Base-by-base conservation (phyloP, 2,329 filamentous ascomycete species). In the Helotiales sp. region DNA sequence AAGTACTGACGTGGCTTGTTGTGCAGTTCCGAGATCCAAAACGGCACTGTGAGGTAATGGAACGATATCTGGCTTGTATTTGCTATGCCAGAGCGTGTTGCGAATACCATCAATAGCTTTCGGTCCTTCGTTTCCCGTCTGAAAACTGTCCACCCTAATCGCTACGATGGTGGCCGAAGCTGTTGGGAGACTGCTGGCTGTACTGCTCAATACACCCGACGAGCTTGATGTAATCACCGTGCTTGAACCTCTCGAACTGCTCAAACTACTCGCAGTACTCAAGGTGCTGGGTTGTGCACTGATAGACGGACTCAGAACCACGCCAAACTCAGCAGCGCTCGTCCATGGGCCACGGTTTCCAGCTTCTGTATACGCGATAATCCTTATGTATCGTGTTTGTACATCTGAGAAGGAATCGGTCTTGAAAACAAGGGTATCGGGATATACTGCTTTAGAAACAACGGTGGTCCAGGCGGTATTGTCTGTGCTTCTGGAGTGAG, bases 271-370 rank as follows among this genome's bases (percentile, higher is more conserved):
- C 4, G 37, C n/a, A 20, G 40, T 45, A 20, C 17, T 45, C 17
- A n/a, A 45, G n/a, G 17, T 45, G 8, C 40, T 45, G 6, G 40
- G 20, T 7, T 2, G 17, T 7, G 13, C 40, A 45, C 17, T 45
- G n/a, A 45, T 8, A 5, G 40, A 45, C 17, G 40, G 40, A n/a
- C 17, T 45, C 4, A 20, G n/a, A 1, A 45, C 40, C 1, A 45
- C 55, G 26, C 20, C 24, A n/a, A 59, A 59, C 3, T 40, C 40
- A 13, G 55, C 32, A 2, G 55, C 55, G 17, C 32, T 40, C n/a
- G 34, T 59, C 55, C 55, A 59, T 22, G 55, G 55, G 15, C 34
- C 34, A 22, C 40, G 55, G 4, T 34, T 59, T 1, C 55, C 55
- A 26, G 55, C 40, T 26, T 59, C 32, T 8, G 55, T 59, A 20